Evolutionary conservation across 345 rosid genomes (phyloP), one percentile per base, ranked within the genome.

Genomic region (Brassica incana): DNA sequence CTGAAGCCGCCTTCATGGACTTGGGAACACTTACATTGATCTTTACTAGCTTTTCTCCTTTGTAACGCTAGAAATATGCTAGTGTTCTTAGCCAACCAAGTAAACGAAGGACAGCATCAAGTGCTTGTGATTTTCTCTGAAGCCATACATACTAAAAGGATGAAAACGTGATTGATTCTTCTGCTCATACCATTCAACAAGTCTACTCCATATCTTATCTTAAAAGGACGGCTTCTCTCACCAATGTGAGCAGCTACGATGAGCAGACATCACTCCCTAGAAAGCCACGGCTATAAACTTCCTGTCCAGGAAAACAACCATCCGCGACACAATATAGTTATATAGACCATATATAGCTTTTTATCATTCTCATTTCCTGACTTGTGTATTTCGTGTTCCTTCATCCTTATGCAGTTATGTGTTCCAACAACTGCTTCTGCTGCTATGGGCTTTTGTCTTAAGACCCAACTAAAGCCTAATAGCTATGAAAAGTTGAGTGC

Each of bases 81-180:
- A 92, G 78, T 18, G 97, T 88, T 74, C 98, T 87, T 67, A 92
- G 73, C 97, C 97, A 94, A 70, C 91, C 85, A 75, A 91, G 91
- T 71, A 91, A 77, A 38, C 87, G 69, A 56, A 91, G 97, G 77
- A 90, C 98, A 77, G 72, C 74, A 83, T 92, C 98, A 72, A 92
- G 62, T 72, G 88, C 40, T 15, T 82, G 85, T 67, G 95, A 90
- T 84, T 80, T 94, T 84, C 86, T 92, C 92, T 90, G 97, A 67
- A 94, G 85, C 48, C 98, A 95, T 88, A 72, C 30, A 27, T 2
- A 11, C 35, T 35, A 38, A 69, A 62, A 69, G 12, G 30, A 72
- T n/a, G 40, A 11, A 45, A 60, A 74, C 29, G 27, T 12, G 45
- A 61, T 5, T 35, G 60, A 45, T 62, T 61, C 27, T 15, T 68